Percentiles rank a stretch among this genome's conserved stretches.
Evolutionary conservation across 306 rosid genomes (phyloP).

Genomic region (Gleditsia sinensis): DNA sequence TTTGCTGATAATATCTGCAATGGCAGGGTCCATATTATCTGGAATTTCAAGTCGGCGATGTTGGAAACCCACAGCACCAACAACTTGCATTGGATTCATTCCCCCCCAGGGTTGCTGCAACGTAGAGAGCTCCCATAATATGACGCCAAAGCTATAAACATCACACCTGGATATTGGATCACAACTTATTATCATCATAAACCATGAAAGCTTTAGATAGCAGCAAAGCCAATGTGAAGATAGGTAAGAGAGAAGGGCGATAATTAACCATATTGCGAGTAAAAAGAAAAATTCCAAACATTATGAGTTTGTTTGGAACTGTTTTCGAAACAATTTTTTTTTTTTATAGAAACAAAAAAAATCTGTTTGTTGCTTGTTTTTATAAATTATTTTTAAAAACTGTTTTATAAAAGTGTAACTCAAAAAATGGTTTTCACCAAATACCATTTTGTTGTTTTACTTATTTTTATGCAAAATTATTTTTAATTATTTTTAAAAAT

Average conservation of each 20-base stretch:
- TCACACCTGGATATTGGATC: constrained; percentile 66
- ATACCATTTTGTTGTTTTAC: too few relatives aligned
- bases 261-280: background rate
- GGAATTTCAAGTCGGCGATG: constrained; percentile 99
- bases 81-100: constrained; percentile 99
- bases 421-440: too few relatives aligned
- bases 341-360: too few relatives aligned
- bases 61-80: constrained; percentile 99
- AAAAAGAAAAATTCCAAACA: background rate
- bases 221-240: constrained; percentile 10
- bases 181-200: constrained; percentile 25
- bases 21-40: constrained; percentile 66
- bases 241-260: constrained; percentile 1
- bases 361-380: too few relatives aligned
- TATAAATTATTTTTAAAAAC: too few relatives aligned
- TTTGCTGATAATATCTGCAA: constrained; percentile 74
- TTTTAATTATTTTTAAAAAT: too few relatives aligned
- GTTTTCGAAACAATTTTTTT: too few relatives aligned
- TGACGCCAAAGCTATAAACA: constrained; percentile 95
- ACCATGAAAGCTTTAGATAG: constrained; percentile 16
- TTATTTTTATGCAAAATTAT: too few relatives aligned
- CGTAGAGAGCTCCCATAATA: constrained; percentile 92
- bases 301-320: too few relatives aligned
- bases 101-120: constrained; percentile 99
- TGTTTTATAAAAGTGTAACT: too few relatives aligned